These are phyloP conservation scores for Phellopilus nigrolimitatus DNA, from an alignment of 1,284 basidiomycete genomes.

Conservation along the genomic window DNA sequence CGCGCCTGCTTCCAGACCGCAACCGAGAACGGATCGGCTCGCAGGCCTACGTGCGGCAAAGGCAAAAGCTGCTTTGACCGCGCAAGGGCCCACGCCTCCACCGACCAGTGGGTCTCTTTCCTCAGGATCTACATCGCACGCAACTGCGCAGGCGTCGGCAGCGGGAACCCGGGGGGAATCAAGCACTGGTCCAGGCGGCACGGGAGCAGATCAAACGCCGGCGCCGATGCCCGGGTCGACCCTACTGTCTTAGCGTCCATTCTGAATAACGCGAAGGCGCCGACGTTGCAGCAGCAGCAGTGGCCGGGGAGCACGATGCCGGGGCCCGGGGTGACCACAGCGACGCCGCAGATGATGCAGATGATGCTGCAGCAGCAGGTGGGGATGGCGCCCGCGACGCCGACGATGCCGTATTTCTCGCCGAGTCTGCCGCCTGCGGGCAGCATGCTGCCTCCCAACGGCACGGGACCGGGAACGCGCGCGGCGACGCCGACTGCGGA, in stretches of 20 bases:
- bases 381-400: neutral
- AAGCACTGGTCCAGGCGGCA: too few species aligned
- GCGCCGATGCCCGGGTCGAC: too few species aligned
- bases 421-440: neutral
- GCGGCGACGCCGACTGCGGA: neutral
- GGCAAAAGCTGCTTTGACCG: neutral
- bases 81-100: constrained; percentile 4
- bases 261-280: neutral
- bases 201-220: too few species aligned
- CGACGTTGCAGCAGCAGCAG: neutral
- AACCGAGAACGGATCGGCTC: constrained; percentile 3
- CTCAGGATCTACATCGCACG: neutral
- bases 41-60: constrained; percentile 9
- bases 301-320: neutral
- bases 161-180: too few species aligned
- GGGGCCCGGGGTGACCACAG: neutral
- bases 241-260: neutral
- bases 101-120: neutral
- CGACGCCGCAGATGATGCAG: neutral
- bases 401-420: neutral
- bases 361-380: neutral
- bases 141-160: neutral
- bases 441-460: constrained; percentile 7
- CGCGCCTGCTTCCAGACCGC: neutral
- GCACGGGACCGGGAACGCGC: neutral